Conservation (phyloP, 495 filamentous ascomycete species). For the Sordaria brevicollis region DNA sequence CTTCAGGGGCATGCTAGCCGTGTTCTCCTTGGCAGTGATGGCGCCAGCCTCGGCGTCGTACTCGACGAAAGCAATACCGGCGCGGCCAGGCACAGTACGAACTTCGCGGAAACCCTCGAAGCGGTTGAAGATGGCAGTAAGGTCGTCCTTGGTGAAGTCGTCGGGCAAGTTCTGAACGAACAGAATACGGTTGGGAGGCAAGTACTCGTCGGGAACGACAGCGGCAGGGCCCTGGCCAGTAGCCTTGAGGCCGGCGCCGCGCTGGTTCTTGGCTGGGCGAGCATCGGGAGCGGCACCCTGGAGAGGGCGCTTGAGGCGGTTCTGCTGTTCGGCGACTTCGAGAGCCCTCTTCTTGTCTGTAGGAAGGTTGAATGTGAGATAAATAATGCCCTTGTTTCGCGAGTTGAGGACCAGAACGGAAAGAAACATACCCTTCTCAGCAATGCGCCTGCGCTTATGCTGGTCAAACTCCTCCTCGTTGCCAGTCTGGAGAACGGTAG, state of each 20-base stretch:
- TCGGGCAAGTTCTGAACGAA: conserved; percentile 91
- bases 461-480: conserved; percentile 73
- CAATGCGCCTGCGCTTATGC: conserved; percentile 76
- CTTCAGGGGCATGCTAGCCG: conserved; percentile 78
- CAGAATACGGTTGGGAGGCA: conserved; percentile 95
- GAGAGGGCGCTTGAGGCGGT: conserved; percentile 68
- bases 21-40: conserved; percentile 91
- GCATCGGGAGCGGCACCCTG: conserved; percentile 41
- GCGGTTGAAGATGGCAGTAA: conserved; percentile 70
- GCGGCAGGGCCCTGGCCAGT: conserved; percentile 55
- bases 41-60: conserved; percentile 85
- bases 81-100: conserved; percentile 73
- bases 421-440: conserved; percentile 71
- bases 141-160: conserved; percentile 67
- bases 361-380: not conserved
- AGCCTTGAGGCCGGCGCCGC: conserved; percentile 74
- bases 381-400: not conserved
- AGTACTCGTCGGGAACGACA: conserved; percentile 90
- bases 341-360: conserved; percentile 86
- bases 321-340: conserved; percentile 71
- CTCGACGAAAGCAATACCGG: conserved; percentile 91
- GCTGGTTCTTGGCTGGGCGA: conserved; percentile 61
- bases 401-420: not conserved
- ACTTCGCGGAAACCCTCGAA: conserved; percentile 96
- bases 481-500: conserved; percentile 63